Conservation (phyloP, 108 stramenopile genomes). For the Pseudonitzschia delicatissima region DNA sequence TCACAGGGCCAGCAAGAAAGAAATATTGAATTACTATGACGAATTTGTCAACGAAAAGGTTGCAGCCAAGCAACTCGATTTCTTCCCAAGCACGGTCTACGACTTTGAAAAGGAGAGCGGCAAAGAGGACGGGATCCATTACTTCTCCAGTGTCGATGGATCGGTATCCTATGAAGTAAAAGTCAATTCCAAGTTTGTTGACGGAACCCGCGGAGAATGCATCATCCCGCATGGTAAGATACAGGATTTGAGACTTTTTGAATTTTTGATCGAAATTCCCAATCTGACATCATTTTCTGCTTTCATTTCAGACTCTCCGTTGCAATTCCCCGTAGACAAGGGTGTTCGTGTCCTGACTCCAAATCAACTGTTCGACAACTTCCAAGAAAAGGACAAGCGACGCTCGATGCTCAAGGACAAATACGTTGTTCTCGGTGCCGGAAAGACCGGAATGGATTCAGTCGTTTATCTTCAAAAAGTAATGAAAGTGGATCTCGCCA, state of each 20-base stretch:
- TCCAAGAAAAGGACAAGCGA: constrained; percentile 4
- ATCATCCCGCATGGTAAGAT: constrained; percentile 16
- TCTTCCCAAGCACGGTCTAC: constrained; percentile 16
- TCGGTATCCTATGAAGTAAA: constrained; percentile 1
- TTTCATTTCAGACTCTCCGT: background rate
- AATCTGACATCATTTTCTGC: background rate
- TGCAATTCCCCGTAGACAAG: constrained; percentile 24
- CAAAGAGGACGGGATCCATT: background rate
- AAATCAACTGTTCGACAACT: constrained; percentile 24
- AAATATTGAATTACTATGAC: constrained; percentile 24
- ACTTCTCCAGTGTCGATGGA: constrained; percentile 8
- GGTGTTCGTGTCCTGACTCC: constrained; percentile 19
- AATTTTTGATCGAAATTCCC: too few relatives aligned
- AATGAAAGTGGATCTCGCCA: constrained; percentile 13
- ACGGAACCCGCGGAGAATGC: constrained; percentile 22
- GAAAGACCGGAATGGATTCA: constrained; percentile 31
- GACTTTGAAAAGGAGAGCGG: constrained; percentile 12
- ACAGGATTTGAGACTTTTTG: too few relatives aligned
- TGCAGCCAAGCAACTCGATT: constrained; percentile 15
- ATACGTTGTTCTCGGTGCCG: constrained; percentile 24
- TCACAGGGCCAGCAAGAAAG: constrained; percentile 26
- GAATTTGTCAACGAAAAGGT: constrained; percentile 7
- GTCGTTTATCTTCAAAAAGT: constrained; percentile 18
- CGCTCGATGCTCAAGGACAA: constrained; percentile 1
- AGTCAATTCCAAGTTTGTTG: constrained; percentile 23